A percentile compares a stretch with the other conserved stretches of the same genome.
Evolutionary conservation across 2,329 filamentous ascomycete genomes (phyloP).

Genomic region (Dichotomopilus funicola): DNA sequence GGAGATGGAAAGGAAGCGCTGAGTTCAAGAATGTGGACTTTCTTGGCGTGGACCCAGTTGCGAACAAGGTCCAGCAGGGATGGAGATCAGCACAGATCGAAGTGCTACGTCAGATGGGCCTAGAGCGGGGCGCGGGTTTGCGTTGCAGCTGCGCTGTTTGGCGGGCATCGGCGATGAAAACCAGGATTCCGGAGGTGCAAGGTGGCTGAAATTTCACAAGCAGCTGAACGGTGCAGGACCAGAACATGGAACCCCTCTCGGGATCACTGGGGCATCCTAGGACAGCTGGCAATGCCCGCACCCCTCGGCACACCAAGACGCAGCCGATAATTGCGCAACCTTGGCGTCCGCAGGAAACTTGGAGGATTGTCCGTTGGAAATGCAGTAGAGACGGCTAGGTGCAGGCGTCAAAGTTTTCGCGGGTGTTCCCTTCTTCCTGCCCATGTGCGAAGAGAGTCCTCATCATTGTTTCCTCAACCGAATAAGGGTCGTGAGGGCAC

Average conservation of each 20-base stretch:
- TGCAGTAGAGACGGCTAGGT: too few species aligned
- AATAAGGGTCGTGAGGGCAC: not conserved
- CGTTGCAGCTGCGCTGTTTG: conserved; percentile 2
- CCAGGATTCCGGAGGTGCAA: not conserved
- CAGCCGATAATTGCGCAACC: conserved; percentile 3
- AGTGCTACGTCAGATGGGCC: conserved; percentile 20
- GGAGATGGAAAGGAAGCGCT: not conserved
- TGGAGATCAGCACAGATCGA: conserved; percentile 16
- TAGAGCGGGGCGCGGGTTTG: conserved; percentile 4
- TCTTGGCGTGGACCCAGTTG: conserved; percentile 9
- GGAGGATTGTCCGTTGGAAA: too few species aligned
- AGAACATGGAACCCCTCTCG: conserved; percentile 2
- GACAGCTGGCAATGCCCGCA: conserved; percentile 6
- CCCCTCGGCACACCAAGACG: not conserved
- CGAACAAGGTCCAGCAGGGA: conserved; percentile 8
- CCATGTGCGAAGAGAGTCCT: too few species aligned
- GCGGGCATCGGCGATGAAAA: not conserved
- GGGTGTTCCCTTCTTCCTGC: too few species aligned
- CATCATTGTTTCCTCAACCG: too few species aligned
- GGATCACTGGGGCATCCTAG: conserved; percentile 2
- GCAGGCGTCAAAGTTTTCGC: too few species aligned
- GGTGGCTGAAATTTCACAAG: conserved; percentile 2
- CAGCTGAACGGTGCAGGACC: conserved; percentile 14
- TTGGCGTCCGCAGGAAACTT: not conserved
- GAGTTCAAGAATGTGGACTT: conserved; percentile 3